Conservation (phyloP, 2,329 filamentous ascomycete species). For the Hypoxylon sp. region DNA sequence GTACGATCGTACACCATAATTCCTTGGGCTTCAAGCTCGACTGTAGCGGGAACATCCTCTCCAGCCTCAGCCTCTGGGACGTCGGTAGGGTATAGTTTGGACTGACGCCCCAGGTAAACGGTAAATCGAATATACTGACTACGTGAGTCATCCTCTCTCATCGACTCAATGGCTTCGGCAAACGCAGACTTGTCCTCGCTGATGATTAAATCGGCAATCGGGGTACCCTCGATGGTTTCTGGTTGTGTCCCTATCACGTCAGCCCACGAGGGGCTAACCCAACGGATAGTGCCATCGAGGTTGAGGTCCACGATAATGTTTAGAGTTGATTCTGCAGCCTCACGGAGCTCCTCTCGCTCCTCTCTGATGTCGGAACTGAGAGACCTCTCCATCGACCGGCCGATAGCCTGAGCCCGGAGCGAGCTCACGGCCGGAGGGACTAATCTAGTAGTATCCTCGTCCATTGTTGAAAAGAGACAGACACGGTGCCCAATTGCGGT, state of each 20-base stretch:
- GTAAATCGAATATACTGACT: conserved; percentile 90
- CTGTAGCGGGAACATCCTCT: conserved; percentile 57
- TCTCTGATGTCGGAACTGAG: conserved; percentile 91
- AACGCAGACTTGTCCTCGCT: conserved; percentile 82
- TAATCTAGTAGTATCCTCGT: conserved; percentile 54
- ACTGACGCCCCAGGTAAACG: conserved; percentile 73
- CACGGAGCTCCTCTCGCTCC: conserved; percentile 90
- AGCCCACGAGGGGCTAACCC: conserved; percentile 96
- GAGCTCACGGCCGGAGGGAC: conserved; percentile 63
- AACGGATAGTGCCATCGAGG: conserved; percentile 88
- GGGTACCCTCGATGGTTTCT: conserved; percentile 75
- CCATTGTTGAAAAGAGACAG: conserved; percentile 53
- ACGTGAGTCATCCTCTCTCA: conserved; percentile 91
- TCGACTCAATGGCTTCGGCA: conserved; percentile 81
- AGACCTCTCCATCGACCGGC: conserved; percentile 66
- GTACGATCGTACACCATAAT: conserved; percentile 97
- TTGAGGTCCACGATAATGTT: conserved; percentile 97
- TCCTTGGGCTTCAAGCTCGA: conserved; percentile 92
- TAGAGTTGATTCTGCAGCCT: conserved; percentile 94
- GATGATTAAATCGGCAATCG: conserved; percentile 82
- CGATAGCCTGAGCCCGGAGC: conserved; percentile 59
- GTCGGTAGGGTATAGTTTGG: conserved; percentile 65
- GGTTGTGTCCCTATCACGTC: conserved; percentile 86
- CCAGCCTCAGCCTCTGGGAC: conserved; percentile 51
- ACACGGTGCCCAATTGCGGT: conserved; percentile 43